phyloP scores from a whole-genome alignment of 2,329 filamentous ascomycete genomes.

The Diaporthe citriasiana region DNA sequence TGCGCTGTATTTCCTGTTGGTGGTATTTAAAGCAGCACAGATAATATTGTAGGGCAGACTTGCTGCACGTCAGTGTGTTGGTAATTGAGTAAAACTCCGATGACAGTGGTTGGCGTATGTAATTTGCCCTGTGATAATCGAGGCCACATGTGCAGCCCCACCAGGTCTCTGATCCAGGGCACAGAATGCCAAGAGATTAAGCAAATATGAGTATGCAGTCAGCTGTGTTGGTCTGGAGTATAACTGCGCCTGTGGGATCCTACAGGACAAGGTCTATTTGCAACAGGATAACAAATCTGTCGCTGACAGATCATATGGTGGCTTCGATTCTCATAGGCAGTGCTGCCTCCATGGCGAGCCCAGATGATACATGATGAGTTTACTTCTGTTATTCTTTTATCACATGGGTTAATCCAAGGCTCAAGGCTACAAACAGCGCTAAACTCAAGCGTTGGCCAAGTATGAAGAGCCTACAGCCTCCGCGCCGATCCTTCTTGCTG shows the following conservation, averaged over 20 bases:
- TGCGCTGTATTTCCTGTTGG: neutral
- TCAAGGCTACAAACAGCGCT: neutral
- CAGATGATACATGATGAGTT: neutral
- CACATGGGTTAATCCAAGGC: neutral
- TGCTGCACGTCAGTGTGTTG: neutral
- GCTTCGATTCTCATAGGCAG: neutral
- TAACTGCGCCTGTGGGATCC: neutral
- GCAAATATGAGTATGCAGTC: neutral
- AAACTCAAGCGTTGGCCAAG: neutral
- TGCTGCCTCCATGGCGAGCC: neutral
- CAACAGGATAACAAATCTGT: neutral
- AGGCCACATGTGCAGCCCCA: neutral
- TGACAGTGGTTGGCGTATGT: neutral
- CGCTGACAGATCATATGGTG: neutral
- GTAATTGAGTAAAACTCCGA: neutral
- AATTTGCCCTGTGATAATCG: neutral
- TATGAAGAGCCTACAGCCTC: neutral
- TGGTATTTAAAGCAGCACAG: neutral
- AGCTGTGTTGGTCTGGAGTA: neutral
- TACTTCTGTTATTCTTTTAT: neutral
- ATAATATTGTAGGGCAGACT: neutral
- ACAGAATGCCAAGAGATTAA: neutral
- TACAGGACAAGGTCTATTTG: too few relatives aligned
- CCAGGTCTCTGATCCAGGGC: neutral
- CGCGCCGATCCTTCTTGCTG: too few relatives aligned